Base-by-base conservation (phyloP, 2,329 filamentous ascomycete genomes). In the Trichoderma aggressivum region DNA sequence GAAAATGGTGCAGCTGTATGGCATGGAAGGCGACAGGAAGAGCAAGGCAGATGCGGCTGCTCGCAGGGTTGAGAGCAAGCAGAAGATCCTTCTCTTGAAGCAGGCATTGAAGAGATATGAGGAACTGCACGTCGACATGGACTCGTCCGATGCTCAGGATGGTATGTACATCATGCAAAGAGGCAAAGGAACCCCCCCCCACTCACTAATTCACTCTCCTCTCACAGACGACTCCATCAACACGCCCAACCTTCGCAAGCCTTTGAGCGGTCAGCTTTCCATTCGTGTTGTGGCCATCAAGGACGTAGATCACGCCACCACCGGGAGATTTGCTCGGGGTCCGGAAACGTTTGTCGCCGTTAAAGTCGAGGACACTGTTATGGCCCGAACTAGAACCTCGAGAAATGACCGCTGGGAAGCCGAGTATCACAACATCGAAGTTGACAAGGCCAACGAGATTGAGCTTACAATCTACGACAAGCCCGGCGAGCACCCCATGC, bases 391-490 rank as follows among this genome's bases (percentile, higher is more conserved):
- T 28, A 93, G 90, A 80, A 88, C 92, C 1, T 94, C 94, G 11
- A 88, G 94, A 71, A 97, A 87, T 73, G 96, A 99, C 81, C 90
- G 90, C 77, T 99, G 95, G 95, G 90, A 94, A 55, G 93, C 94
- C 75, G 96, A 99, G 82, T 89, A 91, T 43, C 96, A 98, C 81
- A 94, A 91, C 71, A 91, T 99, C 73, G 93, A 96, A 74, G 96
- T 99, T 70, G 95, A 98, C 82, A 98, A 98, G 84, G 96, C 96
- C 66, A 99, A 99, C 81, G 96, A 99, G 82, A 94, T 99, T 73
- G 96, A 99, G 80, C 89, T 99, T 68, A 98, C 94, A 0, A 94
- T 99, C 12, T 99, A 99, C 81, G 96, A 99, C 81, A 98, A 97
- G 83, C 91, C 94, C 2, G 90, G 91, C 74, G 94, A 98, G 76